Evolutionary conservation across 768 basidiomycete genomes (phyloP).

Genomic region (Termitomyces bulborhizus): DNA sequence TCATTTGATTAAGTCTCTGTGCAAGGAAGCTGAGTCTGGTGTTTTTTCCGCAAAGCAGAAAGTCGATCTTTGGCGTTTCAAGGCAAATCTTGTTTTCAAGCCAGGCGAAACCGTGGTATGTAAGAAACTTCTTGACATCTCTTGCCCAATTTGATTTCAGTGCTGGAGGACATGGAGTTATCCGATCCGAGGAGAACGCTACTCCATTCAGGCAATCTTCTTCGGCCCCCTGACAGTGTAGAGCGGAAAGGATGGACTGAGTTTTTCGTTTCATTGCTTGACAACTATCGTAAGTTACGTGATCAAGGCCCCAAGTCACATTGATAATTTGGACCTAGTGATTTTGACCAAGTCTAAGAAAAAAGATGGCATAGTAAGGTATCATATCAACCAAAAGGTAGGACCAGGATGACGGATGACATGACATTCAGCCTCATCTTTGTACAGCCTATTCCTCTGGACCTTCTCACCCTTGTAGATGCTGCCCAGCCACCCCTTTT

Average conservation of each 20-base stretch:
- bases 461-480: conserved; percentile 77
- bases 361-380: conserved; percentile 67
- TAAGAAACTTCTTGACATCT: neutral
- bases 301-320: neutral
- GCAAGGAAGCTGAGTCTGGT: conserved; percentile 84
- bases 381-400: conserved; percentile 75
- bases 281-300: conserved; percentile 74
- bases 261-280: conserved; percentile 84
- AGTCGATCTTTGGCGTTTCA: conserved; percentile 84
- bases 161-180: conserved; percentile 75
- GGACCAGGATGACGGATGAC: conserved; percentile 17
- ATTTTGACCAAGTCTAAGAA: conserved; percentile 84
- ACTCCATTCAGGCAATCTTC: conserved; percentile 76
- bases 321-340: conserved; percentile 36
- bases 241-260: conserved; percentile 90
- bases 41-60: conserved; percentile 81
- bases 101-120: conserved; percentile 61
- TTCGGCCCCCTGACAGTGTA: conserved; percentile 84
- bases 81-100: conserved; percentile 74
- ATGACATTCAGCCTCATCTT: neutral
- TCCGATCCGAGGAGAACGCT: conserved; percentile 76
- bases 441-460: conserved; percentile 85
- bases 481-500: conserved; percentile 75
- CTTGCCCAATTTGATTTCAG: neutral
- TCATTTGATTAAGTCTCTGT: conserved; percentile 81